Evolutionary conservation across 257 asterid genomes (phyloP).

Genomic region (Leonotis leonurus): DNA sequence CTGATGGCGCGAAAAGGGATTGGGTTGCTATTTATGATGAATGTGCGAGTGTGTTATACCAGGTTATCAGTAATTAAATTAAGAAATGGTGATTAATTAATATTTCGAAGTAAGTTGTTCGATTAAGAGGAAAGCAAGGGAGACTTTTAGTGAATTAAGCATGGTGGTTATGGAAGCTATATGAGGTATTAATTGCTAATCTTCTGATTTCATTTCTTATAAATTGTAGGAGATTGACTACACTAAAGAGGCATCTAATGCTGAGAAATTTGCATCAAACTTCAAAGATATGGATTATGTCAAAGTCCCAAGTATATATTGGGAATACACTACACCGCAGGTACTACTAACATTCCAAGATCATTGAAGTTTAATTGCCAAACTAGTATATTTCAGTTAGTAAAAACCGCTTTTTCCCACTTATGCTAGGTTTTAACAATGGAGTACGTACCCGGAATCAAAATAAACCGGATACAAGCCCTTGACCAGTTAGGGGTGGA

Average conservation of each 20-base stretch:
- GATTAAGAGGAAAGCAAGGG: neutral
- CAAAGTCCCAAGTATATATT: conserved; percentile 72
- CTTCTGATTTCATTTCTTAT: neutral
- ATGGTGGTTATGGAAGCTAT: neutral
- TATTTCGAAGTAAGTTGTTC: neutral
- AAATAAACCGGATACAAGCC: conserved; percentile 87
- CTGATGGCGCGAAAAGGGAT: conserved; percentile 99
- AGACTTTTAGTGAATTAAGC: neutral
- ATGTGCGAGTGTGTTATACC: conserved; percentile 87
- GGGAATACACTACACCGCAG: conserved; percentile 95
- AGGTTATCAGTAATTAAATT: conserved; percentile 57
- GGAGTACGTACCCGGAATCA: conserved; percentile 94
- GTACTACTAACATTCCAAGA: conserved; percentile 26
- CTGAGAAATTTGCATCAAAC: conserved; percentile 66
- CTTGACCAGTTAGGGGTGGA: conserved; percentile 86
- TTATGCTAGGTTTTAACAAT: conserved; percentile 57
- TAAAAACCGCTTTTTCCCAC: conserved; percentile 6
- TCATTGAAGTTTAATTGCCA: conserved; percentile 7
- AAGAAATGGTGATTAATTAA: neutral
- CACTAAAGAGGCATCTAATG: conserved; percentile 81
- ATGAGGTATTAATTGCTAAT: neutral
- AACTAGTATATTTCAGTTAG: conserved; percentile 6
- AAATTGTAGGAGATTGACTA: conserved; percentile 76
- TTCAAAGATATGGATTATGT: conserved; percentile 75
- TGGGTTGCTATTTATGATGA: conserved; percentile 99